Base-by-base conservation (phyloP, 1,139 yeast genomes). In the Saccharomyces hybrid region DNA sequence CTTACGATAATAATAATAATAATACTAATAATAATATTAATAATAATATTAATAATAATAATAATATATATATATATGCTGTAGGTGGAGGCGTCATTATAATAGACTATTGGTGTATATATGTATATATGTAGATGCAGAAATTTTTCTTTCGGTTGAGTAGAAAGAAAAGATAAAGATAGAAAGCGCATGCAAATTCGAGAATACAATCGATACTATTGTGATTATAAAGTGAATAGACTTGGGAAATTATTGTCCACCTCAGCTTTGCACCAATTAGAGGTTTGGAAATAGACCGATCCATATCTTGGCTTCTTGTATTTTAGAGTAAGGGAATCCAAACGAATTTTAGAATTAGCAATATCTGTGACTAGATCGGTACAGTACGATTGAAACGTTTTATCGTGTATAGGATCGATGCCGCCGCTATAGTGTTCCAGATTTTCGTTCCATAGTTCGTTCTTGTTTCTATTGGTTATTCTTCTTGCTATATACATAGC, bases 401-500 rank as follows among this genome's bases (percentile, higher is more conserved):
- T 7, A 23, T 65, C 64, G 9, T 58, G 38, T 11, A 56, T 46
- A 4, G 63, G 57, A 47, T 59, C 60, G 23, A 61, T 50, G 11
- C 95, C 96, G 13, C 96, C 96, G 34, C 95, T 83, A 71, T 89
- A 91, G 68, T 88, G 96, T 51, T 82, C 79, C 60, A 89, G 76
- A 64, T 89, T 88, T 13, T 84, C 85, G 66, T 83, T 82, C 93
- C 91, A 85, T 9, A 85, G 82, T 25, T 74, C 70, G 61, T 85
- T 78, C 3, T 59, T 54, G 46, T 58, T 55, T 13, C 56, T 51
- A 48, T 79, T 80, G 62, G 88, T 76, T 68, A 90, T 86, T 61
- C 78, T 76, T 62, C 96, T 78, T n/a, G 96, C 84, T 52, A 90
- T 77, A 68, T 80, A 87, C 96, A 90, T 90, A 47, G 96, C 88